phyloP scores from a whole-genome alignment of 1,284 basidiomycete species.

The Peniophora sp. region DNA sequence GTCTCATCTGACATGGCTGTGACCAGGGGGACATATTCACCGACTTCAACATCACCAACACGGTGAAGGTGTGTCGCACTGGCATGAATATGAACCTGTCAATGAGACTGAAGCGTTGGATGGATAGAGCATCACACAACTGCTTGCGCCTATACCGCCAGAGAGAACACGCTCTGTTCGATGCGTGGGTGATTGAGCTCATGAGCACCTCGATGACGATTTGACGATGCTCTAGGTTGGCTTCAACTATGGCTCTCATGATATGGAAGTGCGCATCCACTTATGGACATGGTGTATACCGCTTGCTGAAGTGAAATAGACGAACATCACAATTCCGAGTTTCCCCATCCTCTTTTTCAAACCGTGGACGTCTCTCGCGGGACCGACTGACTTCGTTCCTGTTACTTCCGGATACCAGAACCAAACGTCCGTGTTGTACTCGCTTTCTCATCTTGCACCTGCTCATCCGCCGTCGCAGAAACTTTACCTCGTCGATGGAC shows the following conservation, averaged over 20 bases:
- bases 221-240: conserved; percentile 11
- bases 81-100: background rate
- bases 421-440: conserved; percentile 16
- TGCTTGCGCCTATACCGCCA: conserved; percentile 27
- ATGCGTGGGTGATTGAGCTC: conserved; percentile 14
- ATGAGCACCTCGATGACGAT: background rate
- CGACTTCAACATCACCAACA: conserved; percentile 28
- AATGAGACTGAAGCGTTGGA: background rate
- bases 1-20: background rate
- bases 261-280: conserved; percentile 18
- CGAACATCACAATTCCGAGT: conserved; percentile 23
- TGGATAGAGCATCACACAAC: conserved; percentile 24
- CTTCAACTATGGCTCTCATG: conserved; percentile 31
- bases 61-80: conserved; percentile 21
- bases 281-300: background rate
- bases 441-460: background rate
- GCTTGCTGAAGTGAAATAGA: conserved; percentile 8
- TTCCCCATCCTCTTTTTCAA: conserved; percentile 27
- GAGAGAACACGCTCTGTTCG: conserved; percentile 27
- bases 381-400: conserved; percentile 28
- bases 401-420: conserved; percentile 32
- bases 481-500: conserved; percentile 33
- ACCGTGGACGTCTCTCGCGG: conserved; percentile 32
- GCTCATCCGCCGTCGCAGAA: conserved; percentile 3
- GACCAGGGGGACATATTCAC: conserved; percentile 25